Evolutionary conservation across 768 basidiomycete genomes (phyloP), one percentile per base, ranked within the genome.

Genomic region (Vishniacozyma victoriae): DNA sequence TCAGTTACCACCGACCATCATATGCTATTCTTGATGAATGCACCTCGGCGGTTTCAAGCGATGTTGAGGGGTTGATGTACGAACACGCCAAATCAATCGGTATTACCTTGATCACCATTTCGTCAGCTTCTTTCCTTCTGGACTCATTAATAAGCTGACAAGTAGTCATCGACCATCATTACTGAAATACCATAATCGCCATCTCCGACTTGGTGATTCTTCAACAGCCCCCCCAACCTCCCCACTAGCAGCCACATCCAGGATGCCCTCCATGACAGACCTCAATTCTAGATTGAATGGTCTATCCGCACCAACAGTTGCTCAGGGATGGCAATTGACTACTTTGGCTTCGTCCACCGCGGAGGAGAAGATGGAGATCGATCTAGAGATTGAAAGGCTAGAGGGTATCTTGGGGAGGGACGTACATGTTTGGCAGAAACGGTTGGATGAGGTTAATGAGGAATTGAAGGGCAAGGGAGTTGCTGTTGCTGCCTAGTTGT

Each of bases 51-150:
- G 89, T 97, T 9, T 92, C 89, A 12, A 87, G 86, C 54, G 93
- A 97, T 66, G 91, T 96, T 18, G 92, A 97, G 69, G 91, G 91
- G 0, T 77, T 81, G 55, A 91, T 97, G 87, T 97, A 96, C 74
- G 86, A 92, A 68, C 82, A 87, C 55, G 84, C 86, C 23, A 95
- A 95, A 72, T 78, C 82, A 25, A 75, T 87, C 12, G 89, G 85
- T 1, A 90, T 95, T 64, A 92, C 92, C 0, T 78, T 97, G 39
- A 85, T 97, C 48, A 96, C 91, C 3, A 88, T 96, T 42, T 91
- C 91, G 14, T 69, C 36, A 52, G 57, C 51, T 12, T 20, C 43
- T 3, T 23, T 18, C 20, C 46, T 55, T 84, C 22, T 53, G 35
- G 26, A 24, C 29, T 20, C 26, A 36, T 37, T 41, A 39, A 35